These are phyloP conservation scores for Marasmius oreades DNA, from an alignment of 1,284 basidiomycete genomes.

Conservation along the genomic window DNA sequence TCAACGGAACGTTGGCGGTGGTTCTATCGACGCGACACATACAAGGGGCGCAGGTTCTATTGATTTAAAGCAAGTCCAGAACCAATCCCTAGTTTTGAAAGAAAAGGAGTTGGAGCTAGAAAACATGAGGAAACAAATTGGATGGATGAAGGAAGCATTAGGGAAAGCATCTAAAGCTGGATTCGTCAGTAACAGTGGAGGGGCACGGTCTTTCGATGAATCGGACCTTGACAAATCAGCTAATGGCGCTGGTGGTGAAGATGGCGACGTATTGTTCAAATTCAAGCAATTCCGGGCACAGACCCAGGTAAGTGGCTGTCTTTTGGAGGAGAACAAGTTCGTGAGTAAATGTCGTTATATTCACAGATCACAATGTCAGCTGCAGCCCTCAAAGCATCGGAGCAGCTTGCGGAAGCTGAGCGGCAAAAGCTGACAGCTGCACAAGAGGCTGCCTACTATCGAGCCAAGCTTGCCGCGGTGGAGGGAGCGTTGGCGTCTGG, in stretches of 20 bases:
- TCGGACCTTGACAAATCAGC: slow-evolving; percentile 35
- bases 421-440: slow-evolving; percentile 76
- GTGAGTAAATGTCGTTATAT: slow-evolving; percentile 5
- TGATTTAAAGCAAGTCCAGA: background rate
- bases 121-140: slow-evolving; percentile 71
- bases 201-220: slow-evolving; percentile 31
- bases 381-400: slow-evolving; percentile 75
- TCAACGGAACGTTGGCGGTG: slow-evolving; percentile 16
- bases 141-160: slow-evolving; percentile 86
- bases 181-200: slow-evolving; percentile 67
- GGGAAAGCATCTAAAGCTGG: slow-evolving; percentile 78
- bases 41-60: background rate
- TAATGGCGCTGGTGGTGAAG: slow-evolving; percentile 30
- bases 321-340: slow-evolving; percentile 9
- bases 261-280: slow-evolving; percentile 73
- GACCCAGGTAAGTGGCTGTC: slow-evolving; percentile 67
- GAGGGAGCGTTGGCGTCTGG: slow-evolving; percentile 62
- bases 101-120: slow-evolving; percentile 82
- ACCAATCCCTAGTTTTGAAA: slow-evolving; percentile 58
- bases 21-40: slow-evolving; percentile 58
- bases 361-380: slow-evolving; percentile 65
- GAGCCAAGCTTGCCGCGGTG: slow-evolving; percentile 86
- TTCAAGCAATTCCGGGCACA: slow-evolving; percentile 89
- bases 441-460: slow-evolving; percentile 96
- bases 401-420: slow-evolving; percentile 80